phyloP scores from a whole-genome alignment of 169 alveolate genomes.

The Plasmodium chabaudi region DNA sequence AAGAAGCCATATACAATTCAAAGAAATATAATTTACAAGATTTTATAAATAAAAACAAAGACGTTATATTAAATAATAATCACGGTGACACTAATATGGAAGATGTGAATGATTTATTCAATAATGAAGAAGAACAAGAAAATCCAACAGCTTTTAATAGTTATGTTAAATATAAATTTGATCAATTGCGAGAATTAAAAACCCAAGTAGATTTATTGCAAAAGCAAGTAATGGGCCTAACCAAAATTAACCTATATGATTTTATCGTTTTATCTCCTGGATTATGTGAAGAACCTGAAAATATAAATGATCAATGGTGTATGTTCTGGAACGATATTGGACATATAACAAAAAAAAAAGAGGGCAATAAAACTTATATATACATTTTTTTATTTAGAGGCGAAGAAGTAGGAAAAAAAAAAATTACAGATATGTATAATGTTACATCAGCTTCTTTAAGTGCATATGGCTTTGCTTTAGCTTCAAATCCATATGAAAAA shows the following conservation, averaged over 20 bases:
- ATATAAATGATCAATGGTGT: conserved; percentile 77
- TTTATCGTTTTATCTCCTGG: conserved; percentile 72
- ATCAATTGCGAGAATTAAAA: conserved; percentile 34
- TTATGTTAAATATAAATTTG: conserved; percentile 71
- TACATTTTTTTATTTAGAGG: conserved; percentile 74
- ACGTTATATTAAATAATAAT: conserved; percentile 32
- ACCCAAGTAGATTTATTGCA: conserved; percentile 55
- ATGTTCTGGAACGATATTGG: conserved; percentile 78
- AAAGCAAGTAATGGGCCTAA: conserved; percentile 25
- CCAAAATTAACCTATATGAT: conserved; percentile 66
- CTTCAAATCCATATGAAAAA: conserved; percentile 73
- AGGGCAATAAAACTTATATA: conserved; percentile 75
- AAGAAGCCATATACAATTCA: conserved; percentile 44
- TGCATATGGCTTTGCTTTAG: conserved; percentile 75
- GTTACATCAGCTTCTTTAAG: conserved; percentile 75
- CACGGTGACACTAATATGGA: conserved; percentile 5
- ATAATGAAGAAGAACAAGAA: conserved; percentile 69
- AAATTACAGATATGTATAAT: conserved; percentile 75
- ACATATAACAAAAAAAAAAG: conserved; percentile 74
- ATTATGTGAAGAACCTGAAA: conserved; percentile 76
- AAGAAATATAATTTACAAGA: conserved; percentile 57
- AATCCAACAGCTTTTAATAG: conserved; percentile 44
- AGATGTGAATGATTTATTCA: conserved; percentile 35
- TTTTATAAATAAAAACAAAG: conserved; percentile 72
- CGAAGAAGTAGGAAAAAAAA: conserved; percentile 74